Conservation (phyloP, 306 rosid genomes). For the Citrullus mucosospermus region DNA sequence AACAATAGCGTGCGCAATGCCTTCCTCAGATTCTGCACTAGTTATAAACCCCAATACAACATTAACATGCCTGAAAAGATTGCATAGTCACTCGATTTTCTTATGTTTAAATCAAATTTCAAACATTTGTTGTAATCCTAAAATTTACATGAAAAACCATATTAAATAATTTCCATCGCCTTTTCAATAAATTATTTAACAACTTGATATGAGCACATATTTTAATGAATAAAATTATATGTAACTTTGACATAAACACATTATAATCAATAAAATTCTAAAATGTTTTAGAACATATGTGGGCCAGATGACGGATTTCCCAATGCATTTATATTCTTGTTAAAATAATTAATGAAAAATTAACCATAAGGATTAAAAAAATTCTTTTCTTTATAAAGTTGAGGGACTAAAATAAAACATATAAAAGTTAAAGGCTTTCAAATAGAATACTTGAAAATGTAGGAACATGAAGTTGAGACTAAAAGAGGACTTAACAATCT, state of each 20-base stretch:
- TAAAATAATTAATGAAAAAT: not conserved
- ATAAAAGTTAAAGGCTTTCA: too few species aligned
- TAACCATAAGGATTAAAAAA: not conserved
- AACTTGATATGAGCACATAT: too few species aligned
- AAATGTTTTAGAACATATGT: too few species aligned
- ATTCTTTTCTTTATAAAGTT: not conserved
- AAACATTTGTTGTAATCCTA: not conserved
- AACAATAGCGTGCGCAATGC: slow-evolving; percentile 83
- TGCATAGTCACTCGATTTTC: not conserved
- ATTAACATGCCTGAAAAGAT: slow-evolving; percentile 12
- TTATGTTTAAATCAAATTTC: not conserved
- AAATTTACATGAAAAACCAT: too few species aligned
- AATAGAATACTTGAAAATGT: not conserved
- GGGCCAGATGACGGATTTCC: not conserved
- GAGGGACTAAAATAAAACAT: not conserved
- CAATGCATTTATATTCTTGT: not conserved
- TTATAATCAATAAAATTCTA: too few species aligned
- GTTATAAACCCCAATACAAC: slow-evolving; percentile 12
- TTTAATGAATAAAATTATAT: too few species aligned
- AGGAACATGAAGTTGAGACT: not conserved
- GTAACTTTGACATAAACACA: too few species aligned
- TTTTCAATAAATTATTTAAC: too few species aligned
- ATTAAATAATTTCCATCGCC: too few species aligned
- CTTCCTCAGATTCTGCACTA: slow-evolving; percentile 77
- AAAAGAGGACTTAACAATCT: not conserved